Percentiles rank a stretch among this genome's conserved stretches.
phyloP scores from a whole-genome alignment of 805 yeast genomes.

The Saturnispora diversa region DNA sequence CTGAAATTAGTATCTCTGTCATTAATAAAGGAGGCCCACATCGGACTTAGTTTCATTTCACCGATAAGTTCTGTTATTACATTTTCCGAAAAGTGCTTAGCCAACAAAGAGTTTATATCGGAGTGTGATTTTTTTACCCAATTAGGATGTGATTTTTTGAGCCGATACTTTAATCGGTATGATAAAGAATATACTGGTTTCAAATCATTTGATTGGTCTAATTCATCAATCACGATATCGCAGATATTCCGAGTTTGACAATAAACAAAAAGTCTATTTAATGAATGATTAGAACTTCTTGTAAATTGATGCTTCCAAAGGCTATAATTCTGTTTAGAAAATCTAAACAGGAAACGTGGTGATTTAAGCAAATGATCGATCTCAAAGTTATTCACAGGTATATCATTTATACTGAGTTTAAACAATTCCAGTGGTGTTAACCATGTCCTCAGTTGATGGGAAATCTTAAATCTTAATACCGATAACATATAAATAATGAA shows the following conservation, averaged over 20 bases:
- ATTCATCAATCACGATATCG: no score
- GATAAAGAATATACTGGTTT: background rate
- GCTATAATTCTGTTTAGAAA: slow-evolving; percentile 1
- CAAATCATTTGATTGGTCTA: slow-evolving; percentile 1
- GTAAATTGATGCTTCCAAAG: background rate
- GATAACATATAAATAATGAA: slow-evolving; percentile 6
- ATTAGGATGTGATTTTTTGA: background rate
- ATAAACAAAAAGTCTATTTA: no score
- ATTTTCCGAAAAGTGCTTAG: background rate
- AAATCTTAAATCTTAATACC: slow-evolving; percentile 1
- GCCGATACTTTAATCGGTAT: background rate
- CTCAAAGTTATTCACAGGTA: background rate
- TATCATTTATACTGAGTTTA: background rate
- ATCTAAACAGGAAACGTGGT: slow-evolving; percentile 2
- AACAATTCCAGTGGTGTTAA: background rate
- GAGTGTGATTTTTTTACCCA: slow-evolving; percentile 3
- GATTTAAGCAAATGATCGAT: background rate
- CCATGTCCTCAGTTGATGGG: background rate
- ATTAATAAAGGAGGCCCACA: slow-evolving; percentile 1
- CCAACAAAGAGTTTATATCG: background rate
- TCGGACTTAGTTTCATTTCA: slow-evolving; percentile 2
- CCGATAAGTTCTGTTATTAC: background rate
- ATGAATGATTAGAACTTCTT: no score
- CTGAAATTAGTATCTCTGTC: background rate
- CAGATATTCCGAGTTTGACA: no score